Evolutionary conservation across 176 grass and related monocot genomes (phyloP).

Genomic region (Juncus effusus): DNA sequence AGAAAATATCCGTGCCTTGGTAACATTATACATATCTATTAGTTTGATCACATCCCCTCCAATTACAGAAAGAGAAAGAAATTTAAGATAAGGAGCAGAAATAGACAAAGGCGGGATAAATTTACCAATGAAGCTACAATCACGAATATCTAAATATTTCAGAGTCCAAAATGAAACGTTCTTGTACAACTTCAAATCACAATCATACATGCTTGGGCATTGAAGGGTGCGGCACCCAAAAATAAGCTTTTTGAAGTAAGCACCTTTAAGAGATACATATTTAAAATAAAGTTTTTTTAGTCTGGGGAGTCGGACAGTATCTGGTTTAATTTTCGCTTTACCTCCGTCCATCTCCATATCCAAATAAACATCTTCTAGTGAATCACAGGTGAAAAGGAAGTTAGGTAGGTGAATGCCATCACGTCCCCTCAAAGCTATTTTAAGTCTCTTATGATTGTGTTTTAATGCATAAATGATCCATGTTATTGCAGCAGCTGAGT

Average conservation of each 20-base stretch:
- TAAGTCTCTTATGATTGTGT: too few relatives aligned
- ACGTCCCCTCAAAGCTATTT: not conserved
- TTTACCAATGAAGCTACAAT: too few relatives aligned
- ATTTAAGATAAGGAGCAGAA: constrained; percentile 3
- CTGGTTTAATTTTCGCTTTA: not conserved
- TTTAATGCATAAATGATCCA: not conserved
- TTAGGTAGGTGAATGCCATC: not conserved
- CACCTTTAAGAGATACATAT: not conserved
- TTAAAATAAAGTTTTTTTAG: not conserved
- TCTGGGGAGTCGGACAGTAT: not conserved
- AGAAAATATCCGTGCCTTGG: not conserved
- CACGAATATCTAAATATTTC: not conserved
- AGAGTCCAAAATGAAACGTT: not conserved
- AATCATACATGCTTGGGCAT: not conserved
- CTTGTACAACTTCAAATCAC: not conserved
- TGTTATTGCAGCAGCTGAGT: too few relatives aligned
- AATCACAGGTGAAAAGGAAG: not conserved
- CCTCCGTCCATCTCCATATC: not conserved
- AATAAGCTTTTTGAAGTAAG: not conserved
- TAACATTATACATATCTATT: not conserved
- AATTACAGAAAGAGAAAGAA: not conserved
- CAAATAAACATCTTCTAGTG: not conserved
- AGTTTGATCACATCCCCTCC: not conserved
- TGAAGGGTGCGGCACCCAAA: not conserved
- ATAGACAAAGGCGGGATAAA: not conserved